Evolutionary conservation across 225 moss, liverwort and hornwort species (phyloP), one percentile per base, ranked within the genome.

Genomic region (Anthoceros angustus): DNA sequence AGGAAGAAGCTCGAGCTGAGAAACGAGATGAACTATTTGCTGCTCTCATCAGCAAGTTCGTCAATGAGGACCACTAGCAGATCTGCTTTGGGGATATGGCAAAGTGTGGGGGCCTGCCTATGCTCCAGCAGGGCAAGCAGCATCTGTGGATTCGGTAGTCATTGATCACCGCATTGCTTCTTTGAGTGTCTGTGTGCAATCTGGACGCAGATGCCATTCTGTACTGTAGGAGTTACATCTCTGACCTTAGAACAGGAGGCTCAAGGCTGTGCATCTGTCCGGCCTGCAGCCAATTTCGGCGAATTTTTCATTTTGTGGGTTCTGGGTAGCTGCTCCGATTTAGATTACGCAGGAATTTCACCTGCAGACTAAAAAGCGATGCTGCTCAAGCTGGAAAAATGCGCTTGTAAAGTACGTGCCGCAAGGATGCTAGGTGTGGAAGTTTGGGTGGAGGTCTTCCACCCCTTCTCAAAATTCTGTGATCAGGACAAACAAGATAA

Each of bases 1-100:
- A 88, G 70, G 92, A 92, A 43, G 95, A 92, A 71, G 88, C 86
- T 55, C 91, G 95, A 23, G 86, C 92, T 2, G 78, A 86, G 71
- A 98, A 98, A 73, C 74, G 95, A 80, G 95, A 98, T 43, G 84
- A 86, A 43, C 92, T 98, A 18, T 98, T 92, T 64, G 85, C 88
- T 5, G 80, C 78, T 48, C 78, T 98, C 64, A 64, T 98, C 70
- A 84, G 67, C 77, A 91, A 88, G 76, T 72, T 98, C 4, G 23
- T 55, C n/a, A 55, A 23, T 15, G 55, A 55, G 8, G 55, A 23
- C 55, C 18, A 55, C 55, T 55, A 55, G 55, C 14, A 7, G 32
- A 4, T 55, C 0, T 18, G 55, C 55, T 55, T 18, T 15, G 0
- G 55, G 55, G 7, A 2, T 15, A 23, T 15, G 23, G 23, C 55